phyloP scores from a whole-genome alignment of 805 yeast species.

The Wickerhamiella brachini region DNA sequence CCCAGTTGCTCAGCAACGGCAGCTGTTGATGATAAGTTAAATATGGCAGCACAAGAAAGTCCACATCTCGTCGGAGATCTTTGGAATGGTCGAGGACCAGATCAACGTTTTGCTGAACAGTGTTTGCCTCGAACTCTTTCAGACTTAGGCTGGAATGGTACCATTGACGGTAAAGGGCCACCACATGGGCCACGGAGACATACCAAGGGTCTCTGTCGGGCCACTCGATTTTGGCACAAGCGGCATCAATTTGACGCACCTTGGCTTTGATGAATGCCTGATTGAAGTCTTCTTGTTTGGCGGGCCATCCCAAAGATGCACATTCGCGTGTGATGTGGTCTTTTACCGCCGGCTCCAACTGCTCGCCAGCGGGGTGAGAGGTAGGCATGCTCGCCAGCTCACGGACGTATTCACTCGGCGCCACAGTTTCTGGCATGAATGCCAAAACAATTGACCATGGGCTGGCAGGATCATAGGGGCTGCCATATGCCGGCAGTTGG shows the following conservation, averaged over 20 bases:
- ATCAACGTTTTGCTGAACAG: slow-evolving; percentile 8
- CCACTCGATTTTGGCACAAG: slow-evolving; percentile 11
- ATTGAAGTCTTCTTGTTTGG: slow-evolving; percentile 5
- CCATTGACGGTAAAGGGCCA: slow-evolving; percentile 14
- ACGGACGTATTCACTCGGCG: slow-evolving; percentile 12
- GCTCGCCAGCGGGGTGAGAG: slow-evolving; percentile 5
- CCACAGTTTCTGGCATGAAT: slow-evolving; percentile 21
- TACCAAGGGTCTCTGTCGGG: slow-evolving; percentile 18
- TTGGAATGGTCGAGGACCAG: slow-evolving; percentile 11
- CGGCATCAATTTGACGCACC: slow-evolving; percentile 19
- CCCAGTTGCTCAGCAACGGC: slow-evolving; percentile 13
- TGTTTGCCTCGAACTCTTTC: slow-evolving; percentile 12
- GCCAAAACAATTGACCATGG: slow-evolving; percentile 20
- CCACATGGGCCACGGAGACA: slow-evolving; percentile 20
- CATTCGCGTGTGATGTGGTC: slow-evolving; percentile 9
- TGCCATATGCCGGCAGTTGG: neutral
- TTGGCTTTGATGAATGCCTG: slow-evolving; percentile 18
- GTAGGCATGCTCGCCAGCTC: slow-evolving; percentile 1
- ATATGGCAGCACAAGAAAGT: slow-evolving; percentile 21
- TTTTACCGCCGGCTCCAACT: slow-evolving; percentile 8
- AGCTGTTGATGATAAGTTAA: slow-evolving; percentile 12
- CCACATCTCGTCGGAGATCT: slow-evolving; percentile 15
- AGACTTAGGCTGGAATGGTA: slow-evolving; percentile 5
- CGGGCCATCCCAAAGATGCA: slow-evolving; percentile 14
- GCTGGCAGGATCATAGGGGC: slow-evolving; percentile 15